A percentile compares a stretch with the other conserved stretches of the same genome.
phyloP scores from a whole-genome alignment of 495 filamentous ascomycete species.

The Penicillium chermesinum region DNA sequence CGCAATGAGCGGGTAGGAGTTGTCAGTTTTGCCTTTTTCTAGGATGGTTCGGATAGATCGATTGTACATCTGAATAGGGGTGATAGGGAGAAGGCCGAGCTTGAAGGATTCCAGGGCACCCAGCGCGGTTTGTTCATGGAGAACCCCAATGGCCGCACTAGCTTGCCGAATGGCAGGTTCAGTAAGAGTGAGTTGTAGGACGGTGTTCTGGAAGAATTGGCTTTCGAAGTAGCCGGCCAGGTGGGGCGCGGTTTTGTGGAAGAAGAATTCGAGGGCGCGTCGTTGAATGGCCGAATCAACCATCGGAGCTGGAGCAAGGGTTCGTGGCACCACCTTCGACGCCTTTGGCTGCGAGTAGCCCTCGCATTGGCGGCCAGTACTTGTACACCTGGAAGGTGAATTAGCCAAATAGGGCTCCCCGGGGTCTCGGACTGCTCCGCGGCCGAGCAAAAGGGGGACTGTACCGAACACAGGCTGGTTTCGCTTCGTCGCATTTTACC shows the following conservation, averaged over 20 bases:
- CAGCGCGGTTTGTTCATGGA: conserved; percentile 43
- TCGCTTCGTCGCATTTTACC: conserved; percentile 32
- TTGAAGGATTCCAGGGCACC: background rate
- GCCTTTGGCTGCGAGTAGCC: conserved; percentile 16
- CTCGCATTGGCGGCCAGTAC: conserved; percentile 33
- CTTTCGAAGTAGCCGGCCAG: conserved; percentile 58
- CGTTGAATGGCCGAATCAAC: conserved; percentile 6
- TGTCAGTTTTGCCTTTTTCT: conserved; percentile 6
- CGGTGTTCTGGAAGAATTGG: conserved; percentile 49
- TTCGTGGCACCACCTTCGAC: background rate
- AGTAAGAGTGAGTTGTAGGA: conserved; percentile 53
- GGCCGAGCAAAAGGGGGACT: background rate
- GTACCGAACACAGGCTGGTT: conserved; percentile 21
- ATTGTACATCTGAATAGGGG: conserved; percentile 11
- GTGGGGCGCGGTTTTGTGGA: conserved; percentile 36
- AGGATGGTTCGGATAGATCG: conserved; percentile 14
- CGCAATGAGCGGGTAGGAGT: conserved; percentile 6
- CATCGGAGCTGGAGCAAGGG: conserved; percentile 4
- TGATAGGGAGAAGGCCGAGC: background rate
- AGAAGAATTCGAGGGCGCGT: conserved; percentile 16
- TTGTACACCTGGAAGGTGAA: conserved; percentile 22
- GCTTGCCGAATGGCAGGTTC: conserved; percentile 59
- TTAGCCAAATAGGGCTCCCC: background rate
- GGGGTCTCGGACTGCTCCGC: background rate
- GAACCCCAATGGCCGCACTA: conserved; percentile 55